A percentile compares a stretch with the other conserved stretches of the same genome.
Evolutionary conservation across 2,329 filamentous ascomycete species (phyloP).

Genomic region (Alternaria consortialis): DNA sequence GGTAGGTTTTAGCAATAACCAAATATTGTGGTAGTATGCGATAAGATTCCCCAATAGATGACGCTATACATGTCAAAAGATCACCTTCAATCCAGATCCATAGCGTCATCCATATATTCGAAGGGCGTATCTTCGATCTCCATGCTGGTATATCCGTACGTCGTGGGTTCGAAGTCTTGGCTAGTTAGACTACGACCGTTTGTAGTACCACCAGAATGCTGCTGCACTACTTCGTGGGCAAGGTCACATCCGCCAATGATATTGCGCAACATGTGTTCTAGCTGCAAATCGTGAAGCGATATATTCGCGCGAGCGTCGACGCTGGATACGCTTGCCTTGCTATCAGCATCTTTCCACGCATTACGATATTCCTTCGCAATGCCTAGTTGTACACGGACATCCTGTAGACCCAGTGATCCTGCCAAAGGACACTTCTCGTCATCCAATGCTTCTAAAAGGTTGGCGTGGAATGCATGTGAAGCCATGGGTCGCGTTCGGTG

Average conservation of each 20-base stretch:
- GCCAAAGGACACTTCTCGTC: constrained; percentile 66
- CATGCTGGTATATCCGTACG: constrained; percentile 16
- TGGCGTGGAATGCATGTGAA: constrained; percentile 71
- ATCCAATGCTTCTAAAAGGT: constrained; percentile 71
- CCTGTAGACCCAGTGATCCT: constrained; percentile 62
- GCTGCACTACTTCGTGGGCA: constrained; percentile 58
- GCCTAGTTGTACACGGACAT: constrained; percentile 66
- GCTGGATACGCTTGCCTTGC: constrained; percentile 40
- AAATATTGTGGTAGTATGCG: neutral
- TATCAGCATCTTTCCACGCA: constrained; percentile 74
- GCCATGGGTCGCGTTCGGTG: constrained; percentile 32
- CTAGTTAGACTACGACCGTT: constrained; percentile 24
- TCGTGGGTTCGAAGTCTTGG: constrained; percentile 32
- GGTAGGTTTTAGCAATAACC: neutral
- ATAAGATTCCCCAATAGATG: neutral
- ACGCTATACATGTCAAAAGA: neutral
- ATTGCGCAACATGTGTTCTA: constrained; percentile 66
- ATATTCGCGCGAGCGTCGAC: constrained; percentile 35
- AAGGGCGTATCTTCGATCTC: constrained; percentile 37
- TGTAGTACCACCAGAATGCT: constrained; percentile 6
- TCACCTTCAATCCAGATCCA: constrained; percentile 44
- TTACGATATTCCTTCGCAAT: constrained; percentile 76
- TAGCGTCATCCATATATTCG: constrained; percentile 49
- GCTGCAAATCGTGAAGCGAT: constrained; percentile 67
- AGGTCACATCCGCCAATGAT: constrained; percentile 68